Conservation (phyloP, 192 early-diverging fungal genomes). For the Coemansia sp. region DNA sequence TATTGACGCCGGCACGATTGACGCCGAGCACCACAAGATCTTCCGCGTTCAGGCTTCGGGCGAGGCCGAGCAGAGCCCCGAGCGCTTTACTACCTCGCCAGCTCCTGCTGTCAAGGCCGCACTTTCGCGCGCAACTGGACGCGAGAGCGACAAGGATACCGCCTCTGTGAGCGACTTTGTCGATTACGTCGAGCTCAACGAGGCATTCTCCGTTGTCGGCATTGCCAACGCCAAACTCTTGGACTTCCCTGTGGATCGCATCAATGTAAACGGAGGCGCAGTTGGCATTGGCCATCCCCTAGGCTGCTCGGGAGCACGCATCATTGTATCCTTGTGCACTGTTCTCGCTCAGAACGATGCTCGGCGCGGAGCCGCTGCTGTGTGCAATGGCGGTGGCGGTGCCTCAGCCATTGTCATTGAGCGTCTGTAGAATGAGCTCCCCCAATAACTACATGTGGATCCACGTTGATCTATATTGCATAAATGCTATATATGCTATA, state of each 20-base stretch:
- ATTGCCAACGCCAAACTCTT: constrained; percentile 86
- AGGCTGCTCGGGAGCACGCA: constrained; percentile 92
- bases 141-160: constrained; percentile 46
- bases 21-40: constrained; percentile 23
- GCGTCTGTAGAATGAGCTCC: constrained; percentile 31
- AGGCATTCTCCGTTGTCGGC: constrained; percentile 81
- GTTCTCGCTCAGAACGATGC: constrained; percentile 72
- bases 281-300: constrained; percentile 97
- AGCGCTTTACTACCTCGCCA: constrained; percentile 75
- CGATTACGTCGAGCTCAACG: constrained; percentile 82
- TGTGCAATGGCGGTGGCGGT: constrained; percentile 97
- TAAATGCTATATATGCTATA: neutral
- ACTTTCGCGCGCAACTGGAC: constrained; percentile 60
- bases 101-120: constrained; percentile 79
- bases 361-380: constrained; percentile 86
- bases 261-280: constrained; percentile 95
- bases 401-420: constrained; percentile 85
- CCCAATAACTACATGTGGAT: neutral
- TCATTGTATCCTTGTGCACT: constrained; percentile 79
- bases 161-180: constrained; percentile 61
- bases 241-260: constrained; percentile 68
- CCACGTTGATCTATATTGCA: neutral
- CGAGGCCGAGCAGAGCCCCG: constrained; percentile 74
- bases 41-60: constrained; percentile 67
- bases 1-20: constrained; percentile 38